Conservation (phyloP, 139 green algal genomes). For the Volvox reticuliferus region DNA sequence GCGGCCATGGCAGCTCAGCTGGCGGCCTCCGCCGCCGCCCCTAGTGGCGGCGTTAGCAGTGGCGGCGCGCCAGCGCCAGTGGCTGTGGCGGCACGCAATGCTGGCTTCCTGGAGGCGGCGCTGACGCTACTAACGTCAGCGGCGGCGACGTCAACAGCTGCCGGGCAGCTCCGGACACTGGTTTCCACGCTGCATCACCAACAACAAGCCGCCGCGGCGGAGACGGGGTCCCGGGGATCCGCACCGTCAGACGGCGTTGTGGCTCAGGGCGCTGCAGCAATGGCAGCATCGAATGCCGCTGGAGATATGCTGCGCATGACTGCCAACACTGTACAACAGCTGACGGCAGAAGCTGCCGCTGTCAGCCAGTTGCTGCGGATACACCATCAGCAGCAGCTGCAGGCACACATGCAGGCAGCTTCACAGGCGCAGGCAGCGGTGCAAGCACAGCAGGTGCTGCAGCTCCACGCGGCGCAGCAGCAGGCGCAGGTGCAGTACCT, state of each 20-base stretch:
- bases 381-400: constrained; percentile 39
- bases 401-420: constrained; percentile 31
- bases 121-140: constrained; percentile 46
- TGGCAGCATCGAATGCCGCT: constrained; percentile 4
- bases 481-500: constrained; percentile 16
- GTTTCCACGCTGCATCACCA: constrained; percentile 31
- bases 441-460: neutral
- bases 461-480: neutral
- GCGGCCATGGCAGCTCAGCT: constrained; percentile 16
- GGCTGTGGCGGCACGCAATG: neutral
- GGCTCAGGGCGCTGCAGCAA: neutral
- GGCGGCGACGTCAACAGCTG: constrained; percentile 19
- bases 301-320: constrained; percentile 35
- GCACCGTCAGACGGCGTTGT: neutral
- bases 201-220: neutral
- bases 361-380: constrained; percentile 11
- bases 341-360: constrained; percentile 36
- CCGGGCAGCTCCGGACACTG: constrained; percentile 40
- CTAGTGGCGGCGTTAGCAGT: neutral
- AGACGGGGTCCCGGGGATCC: too few relatives aligned
- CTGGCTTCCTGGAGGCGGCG: constrained; percentile 26
- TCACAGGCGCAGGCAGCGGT: constrained; percentile 1
- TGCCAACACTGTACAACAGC: constrained; percentile 43
- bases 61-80: neutral
- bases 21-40: neutral